Evolutionary conservation across 495 filamentous ascomycete genomes (phyloP).

Genomic region (Xylaria intraflava): DNA sequence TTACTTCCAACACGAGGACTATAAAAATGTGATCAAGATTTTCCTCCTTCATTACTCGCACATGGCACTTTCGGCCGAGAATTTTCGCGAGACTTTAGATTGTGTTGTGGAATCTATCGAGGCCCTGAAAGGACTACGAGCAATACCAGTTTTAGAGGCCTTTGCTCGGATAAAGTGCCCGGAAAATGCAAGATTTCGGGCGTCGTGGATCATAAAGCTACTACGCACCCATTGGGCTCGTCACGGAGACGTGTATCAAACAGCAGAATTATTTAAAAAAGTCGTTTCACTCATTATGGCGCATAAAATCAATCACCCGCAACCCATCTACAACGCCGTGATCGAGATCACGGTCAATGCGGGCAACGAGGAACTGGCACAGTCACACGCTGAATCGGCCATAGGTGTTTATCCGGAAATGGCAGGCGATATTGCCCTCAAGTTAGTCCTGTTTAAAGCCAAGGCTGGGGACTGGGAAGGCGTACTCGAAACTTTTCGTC

Average conservation of each 20-base stretch:
- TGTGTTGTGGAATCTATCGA: slow-evolving; percentile 26
- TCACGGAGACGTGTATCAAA: slow-evolving; percentile 16
- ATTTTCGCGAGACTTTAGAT: slow-evolving; percentile 18
- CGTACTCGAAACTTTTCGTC: slow-evolving; percentile 31
- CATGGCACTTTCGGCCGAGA: slow-evolving; percentile 15
- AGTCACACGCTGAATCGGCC: slow-evolving; percentile 19
- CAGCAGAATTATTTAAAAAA: slow-evolving; percentile 24
- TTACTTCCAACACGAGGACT: slow-evolving; percentile 19
- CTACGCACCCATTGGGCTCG: slow-evolving; percentile 27
- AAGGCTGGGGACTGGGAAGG: slow-evolving; percentile 40
- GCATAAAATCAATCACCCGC: slow-evolving; percentile 15
- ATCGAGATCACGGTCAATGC: slow-evolving; percentile 34
- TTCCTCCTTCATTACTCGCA: slow-evolving; percentile 28
- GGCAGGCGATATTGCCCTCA: slow-evolving; percentile 21
- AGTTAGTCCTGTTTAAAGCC: slow-evolving; percentile 34
- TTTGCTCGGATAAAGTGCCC: slow-evolving; percentile 17
- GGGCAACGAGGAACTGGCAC: slow-evolving; percentile 23
- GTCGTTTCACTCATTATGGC: slow-evolving; percentile 13
- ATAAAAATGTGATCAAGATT: slow-evolving; percentile 27
- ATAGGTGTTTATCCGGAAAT: slow-evolving; percentile 17
- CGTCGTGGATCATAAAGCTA: slow-evolving; percentile 30
- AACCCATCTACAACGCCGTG: slow-evolving; percentile 32
- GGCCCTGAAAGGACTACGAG: slow-evolving; percentile 16
- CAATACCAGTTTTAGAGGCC: slow-evolving; percentile 19
- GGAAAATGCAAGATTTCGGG: slow-evolving; percentile 9